These are phyloP conservation scores for Hypoxylon rickii DNA, from an alignment of 495 filamentous ascomycete species.

Conservation along the genomic window DNA sequence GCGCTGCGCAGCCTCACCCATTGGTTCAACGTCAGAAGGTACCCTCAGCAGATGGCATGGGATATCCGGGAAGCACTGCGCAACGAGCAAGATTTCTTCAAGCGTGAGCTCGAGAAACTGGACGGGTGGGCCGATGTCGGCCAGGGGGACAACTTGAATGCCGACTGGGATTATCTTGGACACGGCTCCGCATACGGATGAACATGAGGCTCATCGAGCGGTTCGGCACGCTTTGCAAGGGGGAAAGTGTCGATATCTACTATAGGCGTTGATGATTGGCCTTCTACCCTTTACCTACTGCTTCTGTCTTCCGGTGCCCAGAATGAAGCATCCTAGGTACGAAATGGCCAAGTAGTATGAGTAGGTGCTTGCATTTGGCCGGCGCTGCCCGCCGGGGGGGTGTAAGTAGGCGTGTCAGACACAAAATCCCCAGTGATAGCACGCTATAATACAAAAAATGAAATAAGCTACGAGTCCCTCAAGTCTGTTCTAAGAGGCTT, in stretches of 20 bases:
- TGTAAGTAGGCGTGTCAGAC: background rate
- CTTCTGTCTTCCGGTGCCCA: background rate
- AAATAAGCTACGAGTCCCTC: background rate
- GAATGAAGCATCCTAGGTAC: no score
- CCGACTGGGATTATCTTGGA: slow-evolving; percentile 39
- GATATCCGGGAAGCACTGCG: slow-evolving; percentile 65
- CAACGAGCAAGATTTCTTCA: slow-evolving; percentile 89
- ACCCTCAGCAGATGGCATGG: slow-evolving; percentile 79
- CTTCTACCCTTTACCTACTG: background rate
- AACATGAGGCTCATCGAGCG: slow-evolving; percentile 3
- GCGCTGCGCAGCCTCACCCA: slow-evolving; percentile 83
- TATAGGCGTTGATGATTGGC: background rate
- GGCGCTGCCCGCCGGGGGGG: background rate
- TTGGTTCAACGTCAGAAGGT: slow-evolving; percentile 86
- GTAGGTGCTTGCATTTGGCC: background rate
- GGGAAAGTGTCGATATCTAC: background rate
- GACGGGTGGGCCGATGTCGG: slow-evolving; percentile 52
- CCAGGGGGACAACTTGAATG: slow-evolving; percentile 39
- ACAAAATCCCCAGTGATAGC: background rate
- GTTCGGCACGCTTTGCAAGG: slow-evolving; percentile 1
- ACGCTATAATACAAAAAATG: background rate
- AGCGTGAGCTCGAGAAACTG: slow-evolving; percentile 85
- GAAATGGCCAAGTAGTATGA: no score
- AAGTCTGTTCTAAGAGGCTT: no score
- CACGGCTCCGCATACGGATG: slow-evolving; percentile 28